A percentile compares a stretch with the other conserved stretches of the same genome.
Evolutionary conservation across 2,329 filamentous ascomycete genomes (phyloP).

Genomic region (Fusarium tupiense): DNA sequence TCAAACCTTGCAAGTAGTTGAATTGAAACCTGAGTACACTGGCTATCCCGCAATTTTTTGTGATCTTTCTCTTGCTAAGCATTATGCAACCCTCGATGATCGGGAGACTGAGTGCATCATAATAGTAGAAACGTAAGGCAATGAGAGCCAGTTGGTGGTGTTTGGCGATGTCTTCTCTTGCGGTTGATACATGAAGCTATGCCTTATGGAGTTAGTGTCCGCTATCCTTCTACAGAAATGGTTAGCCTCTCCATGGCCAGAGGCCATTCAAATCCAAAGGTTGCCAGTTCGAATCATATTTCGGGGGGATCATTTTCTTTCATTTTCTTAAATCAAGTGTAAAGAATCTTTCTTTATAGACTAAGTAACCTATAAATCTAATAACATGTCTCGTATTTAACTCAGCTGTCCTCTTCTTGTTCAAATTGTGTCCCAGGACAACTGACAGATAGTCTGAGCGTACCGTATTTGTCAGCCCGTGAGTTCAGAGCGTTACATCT

Average conservation of each 20-base stretch:
- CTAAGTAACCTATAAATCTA: no score
- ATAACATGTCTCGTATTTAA: neutral
- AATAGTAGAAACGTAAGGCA: neutral
- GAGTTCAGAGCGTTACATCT: conserved; percentile 3
- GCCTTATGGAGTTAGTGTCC: neutral
- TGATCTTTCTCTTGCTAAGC: neutral
- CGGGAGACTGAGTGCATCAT: neutral
- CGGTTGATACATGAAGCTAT: neutral
- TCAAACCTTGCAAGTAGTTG: neutral
- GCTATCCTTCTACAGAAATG: neutral
- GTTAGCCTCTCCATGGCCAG: neutral
- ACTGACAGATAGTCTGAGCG: neutral
- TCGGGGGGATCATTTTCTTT: neutral
- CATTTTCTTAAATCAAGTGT: neutral
- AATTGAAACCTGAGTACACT: neutral
- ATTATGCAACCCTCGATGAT: neutral
- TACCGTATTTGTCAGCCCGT: conserved; percentile 29
- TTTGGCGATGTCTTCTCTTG: neutral
- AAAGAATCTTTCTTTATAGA: no score
- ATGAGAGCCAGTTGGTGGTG: neutral
- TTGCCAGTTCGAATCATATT: neutral
- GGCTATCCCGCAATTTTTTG: no score
- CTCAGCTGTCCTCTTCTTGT: neutral
- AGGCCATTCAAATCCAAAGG: neutral
- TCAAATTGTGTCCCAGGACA: neutral